These are phyloP conservation scores for Casuarina cunninghamiana DNA, from an alignment of 306 rosid genomes.

Conservation along the genomic window DNA sequence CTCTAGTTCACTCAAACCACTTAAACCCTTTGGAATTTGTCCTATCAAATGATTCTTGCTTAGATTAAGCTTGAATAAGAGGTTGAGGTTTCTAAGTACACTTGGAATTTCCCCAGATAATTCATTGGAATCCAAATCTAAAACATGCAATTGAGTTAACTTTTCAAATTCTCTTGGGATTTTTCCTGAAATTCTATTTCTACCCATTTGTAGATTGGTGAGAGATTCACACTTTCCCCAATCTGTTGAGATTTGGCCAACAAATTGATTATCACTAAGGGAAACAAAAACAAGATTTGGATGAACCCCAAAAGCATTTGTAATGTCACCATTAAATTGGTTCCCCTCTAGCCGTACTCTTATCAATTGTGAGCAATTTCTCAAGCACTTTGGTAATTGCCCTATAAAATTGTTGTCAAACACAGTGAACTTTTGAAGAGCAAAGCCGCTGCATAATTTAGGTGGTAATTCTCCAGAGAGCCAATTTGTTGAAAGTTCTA, in stretches of 20 bases:
- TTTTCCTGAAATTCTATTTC: constrained; percentile 55
- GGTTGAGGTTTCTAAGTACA: neutral
- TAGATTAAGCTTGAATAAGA: constrained; percentile 36
- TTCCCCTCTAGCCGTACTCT: constrained; percentile 59
- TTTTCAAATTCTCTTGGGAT: constrained; percentile 48
- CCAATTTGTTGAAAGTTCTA: constrained; percentile 29
- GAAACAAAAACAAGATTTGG: constrained; percentile 33
- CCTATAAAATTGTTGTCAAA: constrained; percentile 55
- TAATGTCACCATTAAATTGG: constrained; percentile 53
- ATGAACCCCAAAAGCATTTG: constrained; percentile 43
- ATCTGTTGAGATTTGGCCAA: neutral
- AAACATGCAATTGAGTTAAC: constrained; percentile 26
- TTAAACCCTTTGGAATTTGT: constrained; percentile 33
- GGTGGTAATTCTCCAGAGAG: constrained; percentile 70
- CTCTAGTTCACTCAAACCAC: constrained; percentile 29
- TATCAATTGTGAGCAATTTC: constrained; percentile 40
- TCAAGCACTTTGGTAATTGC: constrained; percentile 56
- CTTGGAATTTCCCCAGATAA: constrained; percentile 48
- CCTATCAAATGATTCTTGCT: constrained; percentile 55
- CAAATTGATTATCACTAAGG: constrained; percentile 41
- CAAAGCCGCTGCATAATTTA: constrained; percentile 42
- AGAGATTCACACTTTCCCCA: constrained; percentile 57
- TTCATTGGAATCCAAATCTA: constrained; percentile 37
- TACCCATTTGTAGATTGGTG: constrained; percentile 39
- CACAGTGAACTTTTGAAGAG: constrained; percentile 23